These are phyloP conservation scores for Amesomyces nigricolor DNA, from an alignment of 2,329 filamentous ascomycete genomes.

Conservation along the genomic window DNA sequence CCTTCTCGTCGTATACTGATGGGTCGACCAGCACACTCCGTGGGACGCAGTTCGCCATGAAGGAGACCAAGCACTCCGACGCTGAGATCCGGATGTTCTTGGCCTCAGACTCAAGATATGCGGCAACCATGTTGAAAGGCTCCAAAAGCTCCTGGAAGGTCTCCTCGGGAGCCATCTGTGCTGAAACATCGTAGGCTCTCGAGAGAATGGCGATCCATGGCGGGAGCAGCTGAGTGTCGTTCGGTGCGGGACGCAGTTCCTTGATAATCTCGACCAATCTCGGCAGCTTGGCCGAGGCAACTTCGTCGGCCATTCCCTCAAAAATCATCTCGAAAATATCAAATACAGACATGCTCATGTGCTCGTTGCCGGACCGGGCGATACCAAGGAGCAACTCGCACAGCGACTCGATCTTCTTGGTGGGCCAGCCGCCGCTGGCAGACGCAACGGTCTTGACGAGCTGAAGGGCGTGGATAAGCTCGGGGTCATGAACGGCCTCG, in stretches of 20 bases:
- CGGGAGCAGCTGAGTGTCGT: conserved; percentile 89
- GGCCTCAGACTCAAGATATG: conserved; percentile 79
- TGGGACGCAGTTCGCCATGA: conserved; percentile 85
- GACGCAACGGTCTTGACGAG: conserved; percentile 83
- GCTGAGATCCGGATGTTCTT: conserved; percentile 93
- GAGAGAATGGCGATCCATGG: conserved; percentile 96
- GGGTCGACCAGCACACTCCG: conserved; percentile 77
- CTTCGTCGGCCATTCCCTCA: conserved; percentile 77
- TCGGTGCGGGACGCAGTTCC: conserved; percentile 83
- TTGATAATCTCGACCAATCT: conserved; percentile 85
- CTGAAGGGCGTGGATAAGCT: conserved; percentile 85
- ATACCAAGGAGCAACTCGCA: conserved; percentile 87
- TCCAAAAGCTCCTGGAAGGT: conserved; percentile 87
- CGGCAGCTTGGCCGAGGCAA: conserved; percentile 83
- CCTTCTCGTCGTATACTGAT: conserved; percentile 88
- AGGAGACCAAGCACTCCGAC: conserved; percentile 90
- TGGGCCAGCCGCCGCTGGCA: conserved; percentile 91
- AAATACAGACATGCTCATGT: conserved; percentile 92
- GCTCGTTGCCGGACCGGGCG: conserved; percentile 85
- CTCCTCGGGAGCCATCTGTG: conserved; percentile 81
- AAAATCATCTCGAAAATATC: conserved; percentile 98
- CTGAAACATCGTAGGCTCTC: conserved; percentile 87
- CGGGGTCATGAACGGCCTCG: conserved; percentile 65
- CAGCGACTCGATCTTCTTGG: conserved; percentile 86
- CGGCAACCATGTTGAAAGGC: conserved; percentile 71